Evolutionary conservation across 495 filamentous ascomycete species (phyloP).

Genomic region (Barbatosphaeria neglecta): DNA sequence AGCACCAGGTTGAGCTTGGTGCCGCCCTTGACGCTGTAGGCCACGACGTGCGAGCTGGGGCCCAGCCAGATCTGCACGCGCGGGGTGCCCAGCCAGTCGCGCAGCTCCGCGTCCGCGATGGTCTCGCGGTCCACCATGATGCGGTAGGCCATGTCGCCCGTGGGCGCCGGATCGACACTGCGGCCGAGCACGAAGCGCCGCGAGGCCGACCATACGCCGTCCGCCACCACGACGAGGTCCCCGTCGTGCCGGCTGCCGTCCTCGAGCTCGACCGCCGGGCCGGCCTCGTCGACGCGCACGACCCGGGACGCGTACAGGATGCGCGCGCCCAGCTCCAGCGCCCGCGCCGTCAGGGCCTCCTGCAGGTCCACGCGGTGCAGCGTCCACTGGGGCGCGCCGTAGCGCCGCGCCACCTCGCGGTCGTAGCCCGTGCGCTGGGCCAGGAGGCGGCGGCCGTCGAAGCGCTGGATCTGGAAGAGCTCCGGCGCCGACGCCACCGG

Average conservation of each 20-base stretch:
- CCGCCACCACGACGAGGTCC: constrained; percentile 39
- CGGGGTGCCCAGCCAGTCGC: constrained; percentile 34
- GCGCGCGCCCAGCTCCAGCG: constrained; percentile 26
- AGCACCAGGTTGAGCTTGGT: constrained; percentile 44
- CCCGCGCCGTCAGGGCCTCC: constrained; percentile 20
- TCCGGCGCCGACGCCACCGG: constrained; percentile 32
- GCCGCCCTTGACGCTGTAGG: constrained; percentile 39
- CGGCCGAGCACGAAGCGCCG: constrained; percentile 28
- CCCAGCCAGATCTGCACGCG: constrained; percentile 57
- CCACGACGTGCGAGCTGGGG: constrained; percentile 40
- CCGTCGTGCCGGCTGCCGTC: constrained; percentile 19
- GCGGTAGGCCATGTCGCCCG: constrained; percentile 47
- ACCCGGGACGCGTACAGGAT: constrained; percentile 20
- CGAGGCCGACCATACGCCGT: constrained; percentile 38
- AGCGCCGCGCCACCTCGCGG: constrained; percentile 22
- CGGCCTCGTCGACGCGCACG: constrained; percentile 19
- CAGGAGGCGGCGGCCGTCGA: not conserved
- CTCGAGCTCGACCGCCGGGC: constrained; percentile 17
- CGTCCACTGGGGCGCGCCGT: constrained; percentile 33
- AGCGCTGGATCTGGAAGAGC: not conserved
- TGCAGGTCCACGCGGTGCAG: constrained; percentile 40
- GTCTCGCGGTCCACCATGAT: constrained; percentile 39
- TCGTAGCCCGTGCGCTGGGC: constrained; percentile 18
- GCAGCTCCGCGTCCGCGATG: constrained; percentile 28
- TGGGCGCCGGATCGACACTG: constrained; percentile 28